These are phyloP conservation scores for Toxoplasma gondii DNA, from an alignment of 169 alveolate species.

Conservation along the genomic window DNA sequence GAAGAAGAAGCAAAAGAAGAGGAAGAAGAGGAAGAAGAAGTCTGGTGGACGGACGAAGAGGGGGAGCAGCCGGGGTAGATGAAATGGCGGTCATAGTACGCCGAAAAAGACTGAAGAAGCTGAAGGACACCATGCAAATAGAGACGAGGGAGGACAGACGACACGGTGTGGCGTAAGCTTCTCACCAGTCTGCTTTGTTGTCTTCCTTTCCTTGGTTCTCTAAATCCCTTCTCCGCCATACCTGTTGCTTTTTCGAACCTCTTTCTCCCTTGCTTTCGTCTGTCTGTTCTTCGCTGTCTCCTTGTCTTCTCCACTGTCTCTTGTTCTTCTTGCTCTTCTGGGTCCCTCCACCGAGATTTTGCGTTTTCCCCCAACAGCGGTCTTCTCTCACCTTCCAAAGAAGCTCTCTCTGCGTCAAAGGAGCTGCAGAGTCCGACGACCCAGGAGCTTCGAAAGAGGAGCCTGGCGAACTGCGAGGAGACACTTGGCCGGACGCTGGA, in stretches of 20 bases:
- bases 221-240: no score
- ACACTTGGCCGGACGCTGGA: neutral
- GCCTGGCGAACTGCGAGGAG: neutral
- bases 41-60: neutral
- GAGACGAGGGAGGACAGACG: neutral
- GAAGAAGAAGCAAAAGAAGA: neutral
- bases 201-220: no score
- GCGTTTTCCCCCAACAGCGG: no score
- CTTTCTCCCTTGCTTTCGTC: no score
- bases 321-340: no score
- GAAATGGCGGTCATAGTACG: conserved; percentile 10
- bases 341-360: no score
- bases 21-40: neutral
- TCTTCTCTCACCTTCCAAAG: neutral
- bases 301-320: no score
- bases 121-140: neutral
- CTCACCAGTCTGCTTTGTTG: no score
- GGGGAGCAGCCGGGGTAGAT: neutral
- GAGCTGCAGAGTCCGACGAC: neutral
- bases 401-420: neutral
- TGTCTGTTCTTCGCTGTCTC: no score
- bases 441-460: neutral
- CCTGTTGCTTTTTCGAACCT: no score
- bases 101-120: conserved; percentile 1
- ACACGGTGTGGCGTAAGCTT: no score